A percentile compares a stretch with the other conserved stretches of the same genome.
phyloP scores from a whole-genome alignment of 148 eudicot species.

The Polygonum maritimum region DNA sequence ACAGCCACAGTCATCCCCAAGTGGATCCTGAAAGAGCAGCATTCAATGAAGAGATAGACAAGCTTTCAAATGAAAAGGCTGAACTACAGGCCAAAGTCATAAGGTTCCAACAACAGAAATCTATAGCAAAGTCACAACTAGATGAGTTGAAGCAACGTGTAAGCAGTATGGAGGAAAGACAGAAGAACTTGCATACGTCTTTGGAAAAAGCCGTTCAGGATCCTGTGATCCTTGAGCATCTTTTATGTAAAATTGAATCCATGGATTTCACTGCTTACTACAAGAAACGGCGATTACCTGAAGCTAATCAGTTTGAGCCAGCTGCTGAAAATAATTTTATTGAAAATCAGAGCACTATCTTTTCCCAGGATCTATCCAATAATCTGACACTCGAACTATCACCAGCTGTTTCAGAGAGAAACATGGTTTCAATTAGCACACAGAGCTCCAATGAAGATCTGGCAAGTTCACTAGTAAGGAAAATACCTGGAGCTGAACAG shows the following conservation, averaged over 20 bases:
- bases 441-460: slow-evolving; percentile 78
- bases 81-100: slow-evolving; percentile 41
- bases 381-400: slow-evolving; percentile 67
- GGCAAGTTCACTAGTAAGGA: slow-evolving; percentile 39
- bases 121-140: slow-evolving; percentile 47
- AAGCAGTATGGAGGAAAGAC: slow-evolving; percentile 53
- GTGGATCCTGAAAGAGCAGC: slow-evolving; percentile 75
- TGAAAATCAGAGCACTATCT: slow-evolving; percentile 36
- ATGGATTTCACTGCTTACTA: slow-evolving; percentile 67
- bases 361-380: slow-evolving; percentile 58
- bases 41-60: slow-evolving; percentile 83
- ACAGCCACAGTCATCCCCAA: slow-evolving; percentile 89
- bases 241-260: slow-evolving; percentile 61
- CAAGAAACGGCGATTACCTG: slow-evolving; percentile 77
- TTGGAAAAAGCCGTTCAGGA: slow-evolving; percentile 52
- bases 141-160: slow-evolving; percentile 48
- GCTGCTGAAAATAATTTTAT: slow-evolving; percentile 33
- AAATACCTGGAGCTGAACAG: slow-evolving; percentile 27
- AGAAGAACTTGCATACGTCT: slow-evolving; percentile 42
- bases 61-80: slow-evolving; percentile 59
- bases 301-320: slow-evolving; percentile 26
- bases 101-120: slow-evolving; percentile 40
- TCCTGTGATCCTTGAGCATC: slow-evolving; percentile 53
- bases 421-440: slow-evolving; percentile 71
- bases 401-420: slow-evolving; percentile 62